These are phyloP conservation scores for Isoetes engelmannii DNA, from an alignment of 83 land plant genomes.

Conservation along the genomic window DNA sequence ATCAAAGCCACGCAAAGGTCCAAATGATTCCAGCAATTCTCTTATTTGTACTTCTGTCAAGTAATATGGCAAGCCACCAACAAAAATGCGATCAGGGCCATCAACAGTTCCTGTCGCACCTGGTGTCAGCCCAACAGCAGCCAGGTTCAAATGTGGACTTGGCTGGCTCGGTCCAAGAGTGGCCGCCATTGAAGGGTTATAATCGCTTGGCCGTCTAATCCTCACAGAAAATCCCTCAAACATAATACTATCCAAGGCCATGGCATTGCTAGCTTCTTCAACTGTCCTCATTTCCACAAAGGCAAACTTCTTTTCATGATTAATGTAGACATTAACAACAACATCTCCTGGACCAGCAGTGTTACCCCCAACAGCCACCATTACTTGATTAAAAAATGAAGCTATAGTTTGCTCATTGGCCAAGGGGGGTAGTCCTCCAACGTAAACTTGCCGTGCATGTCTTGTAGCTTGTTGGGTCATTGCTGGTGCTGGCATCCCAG, in stretches of 20 bases:
- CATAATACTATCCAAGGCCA: constrained; percentile 94
- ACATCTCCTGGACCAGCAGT: constrained; percentile 96
- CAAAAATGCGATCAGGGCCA: constrained; percentile 91
- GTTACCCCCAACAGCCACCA: constrained; percentile 88
- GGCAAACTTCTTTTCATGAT: constrained; percentile 93
- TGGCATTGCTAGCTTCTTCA: constrained; percentile 97
- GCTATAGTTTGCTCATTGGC: constrained; percentile 51
- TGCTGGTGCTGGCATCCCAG: background rate
- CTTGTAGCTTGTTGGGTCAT: constrained; percentile 11
- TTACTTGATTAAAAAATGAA: constrained; percentile 79
- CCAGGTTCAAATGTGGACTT: constrained; percentile 70
- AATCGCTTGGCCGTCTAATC: constrained; percentile 86
- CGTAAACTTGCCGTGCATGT: constrained; percentile 8
- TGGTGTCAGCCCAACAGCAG: constrained; percentile 83
- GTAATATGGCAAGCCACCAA: constrained; percentile 86
- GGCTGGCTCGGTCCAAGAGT: constrained; percentile 92
- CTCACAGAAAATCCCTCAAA: constrained; percentile 91
- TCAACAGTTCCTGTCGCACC: constrained; percentile 74
- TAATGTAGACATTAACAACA: constrained; percentile 92
- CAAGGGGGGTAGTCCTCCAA: constrained; percentile 1
- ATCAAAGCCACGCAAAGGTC: constrained; percentile 80
- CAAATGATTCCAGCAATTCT: constrained; percentile 78
- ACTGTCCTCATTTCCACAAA: constrained; percentile 99
- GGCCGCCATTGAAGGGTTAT: constrained; percentile 85
- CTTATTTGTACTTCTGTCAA: constrained; percentile 74